Conservation (phyloP, 441 rosid genomes). For the Pelargonium citronellum region DNA sequence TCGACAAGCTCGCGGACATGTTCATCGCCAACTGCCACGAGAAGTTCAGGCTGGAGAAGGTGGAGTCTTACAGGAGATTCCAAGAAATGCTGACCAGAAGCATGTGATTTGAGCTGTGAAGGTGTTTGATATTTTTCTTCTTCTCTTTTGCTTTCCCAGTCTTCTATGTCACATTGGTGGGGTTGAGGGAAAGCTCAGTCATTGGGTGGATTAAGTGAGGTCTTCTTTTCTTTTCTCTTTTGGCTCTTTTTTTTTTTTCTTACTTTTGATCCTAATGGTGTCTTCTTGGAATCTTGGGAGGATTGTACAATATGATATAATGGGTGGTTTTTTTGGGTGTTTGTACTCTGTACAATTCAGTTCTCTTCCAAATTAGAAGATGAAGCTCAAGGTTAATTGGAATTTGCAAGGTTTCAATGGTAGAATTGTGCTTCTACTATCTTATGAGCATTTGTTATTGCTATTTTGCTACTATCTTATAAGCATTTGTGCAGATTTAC, state of each 20-base stretch:
- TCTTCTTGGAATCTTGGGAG: constrained; percentile 6
- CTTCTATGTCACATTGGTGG: constrained; percentile 8
- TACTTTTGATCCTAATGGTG: constrained; percentile 1
- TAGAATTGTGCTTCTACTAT: background rate
- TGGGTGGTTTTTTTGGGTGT: constrained; percentile 2
- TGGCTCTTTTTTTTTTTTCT: background rate
- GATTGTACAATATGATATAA: constrained; percentile 4
- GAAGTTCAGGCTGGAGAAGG: constrained; percentile 82
- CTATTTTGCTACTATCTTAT: no score
- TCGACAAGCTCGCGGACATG: constrained; percentile 68
- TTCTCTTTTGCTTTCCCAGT: constrained; percentile 4
- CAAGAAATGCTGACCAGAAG: constrained; percentile 70
- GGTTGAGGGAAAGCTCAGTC: constrained; percentile 7
- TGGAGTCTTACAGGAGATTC: constrained; percentile 80
- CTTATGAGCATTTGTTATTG: no score
- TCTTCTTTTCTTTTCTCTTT: background rate
- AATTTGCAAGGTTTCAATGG: constrained; percentile 2
- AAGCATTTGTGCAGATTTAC: no score
- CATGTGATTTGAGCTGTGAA: constrained; percentile 27
- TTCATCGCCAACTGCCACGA: constrained; percentile 73
- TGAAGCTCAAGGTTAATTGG: background rate
- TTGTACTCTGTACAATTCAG: background rate
- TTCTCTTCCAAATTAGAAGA: constrained; percentile 2
- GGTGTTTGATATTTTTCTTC: constrained; percentile 1
- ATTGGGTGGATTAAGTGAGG: constrained; percentile 1